Conservation (phyloP, 208 protist species). For the Tritrichomonas musculus region DNA sequence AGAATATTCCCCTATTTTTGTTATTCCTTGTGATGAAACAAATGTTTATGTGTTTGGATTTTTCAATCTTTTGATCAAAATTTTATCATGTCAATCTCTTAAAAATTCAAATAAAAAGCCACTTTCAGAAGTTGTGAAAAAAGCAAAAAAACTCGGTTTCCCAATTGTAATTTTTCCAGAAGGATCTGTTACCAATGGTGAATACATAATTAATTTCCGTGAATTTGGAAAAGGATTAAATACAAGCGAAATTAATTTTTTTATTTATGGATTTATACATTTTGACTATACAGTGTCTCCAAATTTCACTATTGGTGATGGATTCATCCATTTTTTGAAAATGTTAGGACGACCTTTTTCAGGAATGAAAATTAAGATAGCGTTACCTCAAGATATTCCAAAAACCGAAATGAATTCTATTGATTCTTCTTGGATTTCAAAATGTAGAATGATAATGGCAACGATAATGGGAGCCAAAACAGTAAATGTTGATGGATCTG, state of each 20-base stretch:
- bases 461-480: neutral
- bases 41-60: neutral
- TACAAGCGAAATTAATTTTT: neutral
- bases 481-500: neutral
- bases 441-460: neutral
- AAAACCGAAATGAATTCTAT: neutral
- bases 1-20: neutral
- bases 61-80: neutral
- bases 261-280: neutral
- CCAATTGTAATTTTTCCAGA: neutral
- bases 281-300: neutral
- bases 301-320: neutral
- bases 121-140: neutral
- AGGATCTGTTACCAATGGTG: neutral
- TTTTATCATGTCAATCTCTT: neutral
- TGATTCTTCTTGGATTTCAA: neutral
- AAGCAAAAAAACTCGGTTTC: neutral
- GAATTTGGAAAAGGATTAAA: neutral
- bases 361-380: neutral
- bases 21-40: neutral
- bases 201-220: neutral
- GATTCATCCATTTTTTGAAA: neutral
- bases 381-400: neutral
- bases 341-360: neutral
- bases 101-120: neutral